Evolutionary conservation across 331 rosid genomes (phyloP), one percentile per base, ranked within the genome.

Genomic region (Erythrophleum ivorense): DNA sequence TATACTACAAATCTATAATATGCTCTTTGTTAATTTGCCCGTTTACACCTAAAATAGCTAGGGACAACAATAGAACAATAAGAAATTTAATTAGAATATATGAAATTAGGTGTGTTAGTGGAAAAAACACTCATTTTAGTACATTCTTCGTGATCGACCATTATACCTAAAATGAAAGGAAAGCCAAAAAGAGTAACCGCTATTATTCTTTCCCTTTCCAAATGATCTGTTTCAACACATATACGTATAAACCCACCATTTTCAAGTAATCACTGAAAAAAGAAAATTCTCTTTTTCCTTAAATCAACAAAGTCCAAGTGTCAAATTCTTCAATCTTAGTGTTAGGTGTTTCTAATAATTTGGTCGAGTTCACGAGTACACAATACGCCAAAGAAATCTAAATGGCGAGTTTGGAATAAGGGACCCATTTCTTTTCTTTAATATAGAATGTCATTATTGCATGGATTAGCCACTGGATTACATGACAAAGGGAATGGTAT

Each of bases 351-450:
- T 68, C 19, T 7, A 43, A 68, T 43, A n/a, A 19, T 41, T 19
- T 43, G 55, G 74, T 43, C 14, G 18, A 2, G 52, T 21, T 78
- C 74, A 36, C 74, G 66, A 70, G 63, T 73, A 46, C 62, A 63
- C 48, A 15, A 15, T 9, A 12, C 19, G 13, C 43, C 60, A 14
- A 62, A 15, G 7, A 31, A 1, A 24, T 24, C 9, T 15, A 48
- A 49, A 15, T 3, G 13, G 14, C n/a, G 29, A 11, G 8, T 52
- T 67, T 12, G 19, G 41, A 11, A 24, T 24, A 24, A 8, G 65
- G 50, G 81, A 38, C 65, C 64, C 81, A 14, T 48, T 49, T 66
- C 0, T 3, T 67, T 14, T 40, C 45, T 34, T 53, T 63, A 14
- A 63, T 15, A 34, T 5, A 34, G 11, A 6, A 69, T 29, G 71